phyloP scores from a whole-genome alignment of 805 yeast genomes.

The Ogataea methanolica region DNA sequence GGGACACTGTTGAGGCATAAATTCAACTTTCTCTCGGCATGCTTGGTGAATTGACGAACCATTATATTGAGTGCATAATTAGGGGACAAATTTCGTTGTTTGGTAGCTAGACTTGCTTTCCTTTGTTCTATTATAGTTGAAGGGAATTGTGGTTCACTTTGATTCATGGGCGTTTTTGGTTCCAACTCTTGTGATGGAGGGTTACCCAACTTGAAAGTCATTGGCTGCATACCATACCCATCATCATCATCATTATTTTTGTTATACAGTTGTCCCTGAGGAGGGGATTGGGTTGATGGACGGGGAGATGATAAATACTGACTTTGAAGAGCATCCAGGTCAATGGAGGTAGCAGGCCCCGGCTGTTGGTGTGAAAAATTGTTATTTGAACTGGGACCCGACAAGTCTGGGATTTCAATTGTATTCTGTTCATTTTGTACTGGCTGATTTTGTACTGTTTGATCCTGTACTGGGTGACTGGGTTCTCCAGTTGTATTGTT shows the following conservation, averaged over 20 bases:
- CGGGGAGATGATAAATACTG: not conserved
- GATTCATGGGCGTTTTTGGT: constrained; percentile 10
- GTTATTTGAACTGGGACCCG: not conserved
- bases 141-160: constrained; percentile 5
- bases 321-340: not conserved
- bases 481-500: too few species aligned
- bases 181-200: constrained; percentile 8
- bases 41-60: constrained; percentile 92
- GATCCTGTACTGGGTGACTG: too few species aligned
- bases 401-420: constrained; percentile 1
- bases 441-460: too few species aligned
- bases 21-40: constrained; percentile 83
- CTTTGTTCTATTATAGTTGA: constrained; percentile 29
- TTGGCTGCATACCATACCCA: constrained; percentile 22
- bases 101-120: constrained; percentile 42
- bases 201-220: constrained; percentile 24
- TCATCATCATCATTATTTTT: constrained; percentile 8
- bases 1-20: constrained; percentile 63
- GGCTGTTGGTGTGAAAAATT: not conserved
- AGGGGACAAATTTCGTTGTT: constrained; percentile 52
- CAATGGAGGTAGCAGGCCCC: not conserved
- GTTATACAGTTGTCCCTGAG: not conserved
- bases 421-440: too few species aligned
- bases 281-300: too few species aligned
- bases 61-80: constrained; percentile 92